Evolutionary conservation across 2,329 filamentous ascomycete genomes (phyloP), one percentile per base, ranked within the genome.

Genomic region (Beauveria rudraprayagi): DNA sequence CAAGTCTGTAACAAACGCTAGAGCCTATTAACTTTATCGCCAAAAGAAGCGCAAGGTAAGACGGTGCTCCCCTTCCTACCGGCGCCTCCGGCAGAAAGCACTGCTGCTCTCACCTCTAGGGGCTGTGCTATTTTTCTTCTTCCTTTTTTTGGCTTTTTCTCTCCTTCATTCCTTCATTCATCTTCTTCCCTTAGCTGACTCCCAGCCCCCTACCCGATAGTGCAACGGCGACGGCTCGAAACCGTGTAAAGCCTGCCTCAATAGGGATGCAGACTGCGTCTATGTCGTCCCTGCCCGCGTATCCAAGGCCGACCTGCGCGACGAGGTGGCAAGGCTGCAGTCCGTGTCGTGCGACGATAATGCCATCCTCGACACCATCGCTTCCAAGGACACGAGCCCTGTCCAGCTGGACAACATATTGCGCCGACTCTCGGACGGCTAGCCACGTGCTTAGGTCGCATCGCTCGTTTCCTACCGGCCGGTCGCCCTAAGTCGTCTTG

Each of bases 291-390:
- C 57, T 7, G 16, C 48, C 11, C 57, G 41, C 14, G 28, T 60
- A 37, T 60, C 57, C 57, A 60, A 60, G 16, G 57, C 57, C 1
- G n/a, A 60, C 3, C 16, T 60, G 48, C 47, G 57, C 16, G 26
- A 47, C 5, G 40, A 47, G 10, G 16, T 60, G 2, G 37, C 57
- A 26, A 53, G 41, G 14, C 26, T 53, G n/a, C 48, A 47, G 26
- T 34, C 48, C 2, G 17, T 37, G 4, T 34, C 46, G 9, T 22
- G 10, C 2, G 26, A 60, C 1, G 40, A 46, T 22, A 47, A 5
- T 8, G 14, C n/a, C 14, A n/a, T 60, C 7, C 37, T 60, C 2
- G 57, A 47, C n/a, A 48, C 57, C 48, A 26, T 58, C 6, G 50
- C 46, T 9, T 53, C 57, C n/a, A 17, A 6, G 1, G 26, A 53